Evolutionary conservation across 2,329 filamentous ascomycete species (phyloP).

Genomic region (Claviceps sp.): DNA sequence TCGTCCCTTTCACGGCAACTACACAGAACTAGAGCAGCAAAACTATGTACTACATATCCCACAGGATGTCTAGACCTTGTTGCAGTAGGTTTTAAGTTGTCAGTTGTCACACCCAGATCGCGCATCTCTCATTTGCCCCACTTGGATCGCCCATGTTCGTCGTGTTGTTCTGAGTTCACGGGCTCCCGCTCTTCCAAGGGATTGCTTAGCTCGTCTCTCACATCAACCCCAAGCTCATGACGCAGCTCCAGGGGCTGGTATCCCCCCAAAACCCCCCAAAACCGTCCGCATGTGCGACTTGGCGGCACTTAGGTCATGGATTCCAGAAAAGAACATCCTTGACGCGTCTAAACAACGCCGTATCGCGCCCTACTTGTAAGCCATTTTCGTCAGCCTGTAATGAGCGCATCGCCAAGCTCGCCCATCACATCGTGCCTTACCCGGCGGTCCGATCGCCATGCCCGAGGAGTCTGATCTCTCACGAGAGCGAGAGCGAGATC

Average conservation of each 20-base stretch:
- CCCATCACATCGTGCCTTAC: not conserved
- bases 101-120: not conserved
- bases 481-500: not conserved
- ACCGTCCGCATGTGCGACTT: conserved; percentile 1
- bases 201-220: not conserved
- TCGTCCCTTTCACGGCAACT: not conserved
- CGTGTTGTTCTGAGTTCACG: not conserved
- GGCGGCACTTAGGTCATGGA: conserved; percentile 1
- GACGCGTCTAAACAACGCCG: not conserved
- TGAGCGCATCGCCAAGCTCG: not conserved
- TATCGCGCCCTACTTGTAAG: not conserved
- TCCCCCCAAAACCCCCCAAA: not conserved
- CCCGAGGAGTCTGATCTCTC: conserved; percentile 2
- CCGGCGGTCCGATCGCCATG: conserved; percentile 1
- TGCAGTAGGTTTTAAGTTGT: not conserved
- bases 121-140: not conserved
- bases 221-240: conserved; percentile 3
- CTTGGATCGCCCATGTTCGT: not conserved
- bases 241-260: not conserved
- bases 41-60: no score
- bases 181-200: not conserved
- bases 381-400: not conserved
- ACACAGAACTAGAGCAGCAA: not conserved
- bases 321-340: not conserved
- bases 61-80: not conserved